phyloP scores from a whole-genome alignment of 2,329 filamentous ascomycete species.

The Xylariales sp. region DNA sequence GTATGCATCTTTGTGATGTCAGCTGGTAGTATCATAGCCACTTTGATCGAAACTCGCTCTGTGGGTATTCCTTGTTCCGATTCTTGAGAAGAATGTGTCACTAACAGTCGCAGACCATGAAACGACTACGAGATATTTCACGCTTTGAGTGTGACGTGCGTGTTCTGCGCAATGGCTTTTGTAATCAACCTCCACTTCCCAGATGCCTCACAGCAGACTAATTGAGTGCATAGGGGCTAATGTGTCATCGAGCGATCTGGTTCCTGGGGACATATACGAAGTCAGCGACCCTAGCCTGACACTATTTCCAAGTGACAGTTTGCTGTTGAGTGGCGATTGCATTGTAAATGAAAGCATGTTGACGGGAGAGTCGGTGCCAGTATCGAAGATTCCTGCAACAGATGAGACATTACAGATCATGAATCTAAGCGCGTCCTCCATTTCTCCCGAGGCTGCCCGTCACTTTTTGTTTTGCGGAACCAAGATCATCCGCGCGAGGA shows the following conservation, averaged over 20 bases:
- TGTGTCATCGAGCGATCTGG: conserved; percentile 79
- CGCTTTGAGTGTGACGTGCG: conserved; percentile 93
- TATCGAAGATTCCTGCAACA: conserved; percentile 83
- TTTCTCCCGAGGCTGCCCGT: conserved; percentile 77
- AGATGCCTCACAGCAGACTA: no score
- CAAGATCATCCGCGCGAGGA: conserved; percentile 85
- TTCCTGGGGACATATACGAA: conserved; percentile 95
- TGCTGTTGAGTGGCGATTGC: conserved; percentile 88
- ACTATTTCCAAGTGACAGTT: conserved; percentile 87
- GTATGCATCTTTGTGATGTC: conserved; percentile 94
- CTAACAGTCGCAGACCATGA: no score
- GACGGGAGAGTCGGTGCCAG: conserved; percentile 93
- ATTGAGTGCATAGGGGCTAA: no score
- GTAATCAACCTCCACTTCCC: no score
- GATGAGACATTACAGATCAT: conserved; percentile 74
- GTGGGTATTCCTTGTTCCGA: no score
- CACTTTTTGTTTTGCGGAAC: conserved; percentile 95
- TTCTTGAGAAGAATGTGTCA: no score
- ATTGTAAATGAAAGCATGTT: conserved; percentile 99
- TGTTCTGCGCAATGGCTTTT: conserved; percentile 91
- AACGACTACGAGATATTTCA: conserved; percentile 82
- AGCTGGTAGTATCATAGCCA: conserved; percentile 83
- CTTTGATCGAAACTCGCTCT: conserved; percentile 85
- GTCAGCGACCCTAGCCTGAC: conserved; percentile 86
- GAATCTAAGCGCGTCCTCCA: conserved; percentile 74